A percentile compares a stretch with the other conserved stretches of the same genome.
Evolutionary conservation across 2,329 filamentous ascomycete species (phyloP).

Genomic region (Epichloe sp.): DNA sequence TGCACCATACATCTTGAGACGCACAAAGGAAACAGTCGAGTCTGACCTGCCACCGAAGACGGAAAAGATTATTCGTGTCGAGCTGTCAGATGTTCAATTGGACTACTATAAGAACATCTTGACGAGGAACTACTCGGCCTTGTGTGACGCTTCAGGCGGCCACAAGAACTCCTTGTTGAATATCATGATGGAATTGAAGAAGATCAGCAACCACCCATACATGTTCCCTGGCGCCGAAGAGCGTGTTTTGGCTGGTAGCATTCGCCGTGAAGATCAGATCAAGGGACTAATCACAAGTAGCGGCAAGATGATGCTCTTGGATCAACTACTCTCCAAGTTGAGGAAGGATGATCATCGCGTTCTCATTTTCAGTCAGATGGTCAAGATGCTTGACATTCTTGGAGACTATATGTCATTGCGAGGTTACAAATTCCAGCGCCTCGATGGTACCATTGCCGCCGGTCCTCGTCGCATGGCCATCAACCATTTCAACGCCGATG

Average conservation of each 20-base stretch:
- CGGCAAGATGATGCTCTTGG: constrained; percentile 98
- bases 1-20: constrained; percentile 84
- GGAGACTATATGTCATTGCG: constrained; percentile 86
- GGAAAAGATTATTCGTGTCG: constrained; percentile 97
- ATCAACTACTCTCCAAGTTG: constrained; percentile 86
- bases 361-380: constrained; percentile 98
- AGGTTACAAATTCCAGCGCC: constrained; percentile 87
- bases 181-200: constrained; percentile 99
- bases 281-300: constrained; percentile 92
- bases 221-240: constrained; percentile 95
- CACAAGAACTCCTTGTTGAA: constrained; percentile 93
- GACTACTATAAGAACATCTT: constrained; percentile 99
- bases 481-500: constrained; percentile 96
- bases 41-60: constrained; percentile 93
- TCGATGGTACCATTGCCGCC: constrained; percentile 90
- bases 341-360: constrained; percentile 91
- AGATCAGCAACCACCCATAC: constrained; percentile 96
- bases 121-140: constrained; percentile 86
- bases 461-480: constrained; percentile 84
- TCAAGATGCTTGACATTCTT: constrained; percentile 93
- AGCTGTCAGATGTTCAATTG: constrained; percentile 87
- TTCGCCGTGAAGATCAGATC: constrained; percentile 76
- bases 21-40: constrained; percentile 95
- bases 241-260: constrained; percentile 67
- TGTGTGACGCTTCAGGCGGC: constrained; percentile 80